Evolutionary conservation across 495 filamentous ascomycete species (phyloP).

Genomic region (Xylaria intraflava): DNA sequence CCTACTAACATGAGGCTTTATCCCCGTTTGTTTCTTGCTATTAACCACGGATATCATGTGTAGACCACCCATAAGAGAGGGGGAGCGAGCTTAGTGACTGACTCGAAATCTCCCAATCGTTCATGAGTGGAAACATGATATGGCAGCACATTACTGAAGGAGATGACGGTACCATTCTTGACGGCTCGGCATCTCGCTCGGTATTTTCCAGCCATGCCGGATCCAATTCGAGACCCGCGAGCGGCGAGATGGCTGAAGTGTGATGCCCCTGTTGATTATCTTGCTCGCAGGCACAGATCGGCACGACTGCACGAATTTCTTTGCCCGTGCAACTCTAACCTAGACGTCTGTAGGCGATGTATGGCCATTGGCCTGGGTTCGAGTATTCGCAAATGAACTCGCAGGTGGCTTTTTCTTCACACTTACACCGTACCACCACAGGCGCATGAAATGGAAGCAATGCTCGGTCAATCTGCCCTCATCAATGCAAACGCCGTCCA

Average conservation of each 20-base stretch:
- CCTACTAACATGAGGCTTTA: neutral
- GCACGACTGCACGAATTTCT: constrained; percentile 9
- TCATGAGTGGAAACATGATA: neutral
- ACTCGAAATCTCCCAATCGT: neutral
- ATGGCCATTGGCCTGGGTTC: neutral
- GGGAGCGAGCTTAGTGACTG: neutral
- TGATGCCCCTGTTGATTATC: neutral
- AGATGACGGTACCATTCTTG: no score
- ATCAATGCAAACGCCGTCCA: neutral
- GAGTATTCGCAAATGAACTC: neutral
- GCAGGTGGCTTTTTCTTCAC: neutral
- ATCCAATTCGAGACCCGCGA: no score
- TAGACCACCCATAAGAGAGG: no score
- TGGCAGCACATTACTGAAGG: neutral
- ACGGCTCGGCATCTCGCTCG: no score
- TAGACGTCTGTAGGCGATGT: no score
- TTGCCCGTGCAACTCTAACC: neutral
- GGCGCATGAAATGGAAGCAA: neutral
- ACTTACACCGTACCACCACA: neutral
- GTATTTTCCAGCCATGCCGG: no score
- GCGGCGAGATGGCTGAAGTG: neutral
- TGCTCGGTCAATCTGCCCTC: neutral
- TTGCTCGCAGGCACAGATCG: neutral
- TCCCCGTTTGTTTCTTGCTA: neutral
- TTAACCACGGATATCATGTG: neutral